These are phyloP conservation scores for Acer negundo DNA, from an alignment of 345 rosid genomes.

Conservation along the genomic window DNA sequence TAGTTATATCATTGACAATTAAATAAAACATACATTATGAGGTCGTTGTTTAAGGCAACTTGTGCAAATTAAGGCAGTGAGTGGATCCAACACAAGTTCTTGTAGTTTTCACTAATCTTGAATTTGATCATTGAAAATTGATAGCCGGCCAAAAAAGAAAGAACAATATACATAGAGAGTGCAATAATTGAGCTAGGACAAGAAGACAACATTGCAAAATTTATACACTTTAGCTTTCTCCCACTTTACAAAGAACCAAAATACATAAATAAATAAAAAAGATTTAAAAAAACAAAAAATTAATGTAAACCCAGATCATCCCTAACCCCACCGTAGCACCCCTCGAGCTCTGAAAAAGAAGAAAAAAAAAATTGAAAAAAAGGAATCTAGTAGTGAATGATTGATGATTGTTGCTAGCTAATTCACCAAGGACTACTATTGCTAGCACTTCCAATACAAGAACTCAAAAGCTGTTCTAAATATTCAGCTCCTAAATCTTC, in stretches of 20 bases:
- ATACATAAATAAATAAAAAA: neutral
- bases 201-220: neutral
- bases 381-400: slow-evolving; percentile 15
- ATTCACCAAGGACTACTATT: neutral
- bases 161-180: neutral
- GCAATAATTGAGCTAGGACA: slow-evolving; percentile 21
- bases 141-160: neutral
- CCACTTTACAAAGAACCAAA: slow-evolving; percentile 21
- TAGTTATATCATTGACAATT: neutral
- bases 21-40: neutral
- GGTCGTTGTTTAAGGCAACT: neutral
- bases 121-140: neutral
- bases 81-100: neutral
- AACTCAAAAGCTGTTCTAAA: slow-evolving; percentile 68
- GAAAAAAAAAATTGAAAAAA: slow-evolving; percentile 5
- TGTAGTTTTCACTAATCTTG: neutral
- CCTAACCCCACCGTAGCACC: neutral
- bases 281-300: neutral
- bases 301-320: neutral
- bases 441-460: slow-evolving; percentile 25
- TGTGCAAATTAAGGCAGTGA: neutral
- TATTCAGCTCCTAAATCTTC: slow-evolving; percentile 76
- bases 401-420: slow-evolving; percentile 17
- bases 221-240: slow-evolving; percentile 1
- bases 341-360: neutral